A percentile compares a stretch with the other conserved stretches of the same genome.
phyloP scores from a whole-genome alignment of 129 eudicot genomes.

The Chrysanthemum lavandulifolium region DNA sequence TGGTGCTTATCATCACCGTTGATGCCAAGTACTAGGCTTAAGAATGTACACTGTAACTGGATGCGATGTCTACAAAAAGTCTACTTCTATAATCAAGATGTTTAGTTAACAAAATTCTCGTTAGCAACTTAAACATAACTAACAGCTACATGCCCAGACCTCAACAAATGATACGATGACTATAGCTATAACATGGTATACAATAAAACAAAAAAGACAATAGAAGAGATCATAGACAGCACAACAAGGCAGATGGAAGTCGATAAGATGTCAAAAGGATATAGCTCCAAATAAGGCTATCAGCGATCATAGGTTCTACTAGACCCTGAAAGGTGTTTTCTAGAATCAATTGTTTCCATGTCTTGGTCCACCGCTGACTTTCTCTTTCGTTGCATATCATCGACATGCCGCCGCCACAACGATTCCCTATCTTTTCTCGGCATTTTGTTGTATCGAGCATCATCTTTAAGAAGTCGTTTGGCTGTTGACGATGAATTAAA shows the following conservation, averaged over 20 bases:
- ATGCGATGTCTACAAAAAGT: too few species aligned
- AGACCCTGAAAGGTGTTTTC: constrained; percentile 50
- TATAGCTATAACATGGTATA: constrained; percentile 10
- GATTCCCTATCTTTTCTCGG: constrained; percentile 89
- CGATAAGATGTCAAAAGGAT: neutral
- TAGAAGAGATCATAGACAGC: constrained; percentile 19
- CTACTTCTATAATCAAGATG: too few species aligned
- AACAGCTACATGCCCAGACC: constrained; percentile 15
- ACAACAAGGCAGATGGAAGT: neutral
- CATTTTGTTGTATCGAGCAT: constrained; percentile 72
- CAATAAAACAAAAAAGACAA: neutral
- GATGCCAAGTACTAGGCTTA: too few species aligned
- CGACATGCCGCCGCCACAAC: constrained; percentile 85
- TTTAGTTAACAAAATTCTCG: neutral
- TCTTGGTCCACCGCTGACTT: constrained; percentile 43
- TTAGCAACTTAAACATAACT: neutral
- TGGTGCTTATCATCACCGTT: too few species aligned
- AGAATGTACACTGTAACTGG: too few species aligned
- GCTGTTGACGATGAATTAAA: constrained; percentile 94
- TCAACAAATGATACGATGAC: neutral
- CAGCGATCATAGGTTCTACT: constrained; percentile 45
- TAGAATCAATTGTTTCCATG: constrained; percentile 50
- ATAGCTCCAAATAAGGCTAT: constrained; percentile 20
- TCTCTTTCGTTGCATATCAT: constrained; percentile 63
- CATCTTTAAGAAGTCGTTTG: constrained; percentile 60